Evolutionary conservation across 2,329 filamentous ascomycete species (phyloP).

Genomic region (Diaporthe eres): DNA sequence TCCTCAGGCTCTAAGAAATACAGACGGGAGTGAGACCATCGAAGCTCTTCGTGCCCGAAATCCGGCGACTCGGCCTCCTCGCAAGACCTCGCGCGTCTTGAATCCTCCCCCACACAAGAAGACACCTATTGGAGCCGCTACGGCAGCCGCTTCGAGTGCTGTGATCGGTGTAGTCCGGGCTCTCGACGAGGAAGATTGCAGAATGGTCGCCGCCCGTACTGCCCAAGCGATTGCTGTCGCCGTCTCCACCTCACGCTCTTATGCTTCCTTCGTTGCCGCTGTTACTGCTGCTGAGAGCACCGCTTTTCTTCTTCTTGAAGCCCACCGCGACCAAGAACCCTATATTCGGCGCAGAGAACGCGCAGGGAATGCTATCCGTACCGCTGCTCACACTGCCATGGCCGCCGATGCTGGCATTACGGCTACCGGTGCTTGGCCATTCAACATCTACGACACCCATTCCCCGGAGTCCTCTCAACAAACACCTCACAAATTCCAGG

Average conservation of each 20-base stretch:
- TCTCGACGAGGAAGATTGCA: background rate
- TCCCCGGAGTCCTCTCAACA: background rate
- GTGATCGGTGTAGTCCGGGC: background rate
- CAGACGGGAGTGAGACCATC: background rate
- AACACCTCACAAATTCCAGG: too few species aligned
- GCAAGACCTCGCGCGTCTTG: background rate
- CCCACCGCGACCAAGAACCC: too few species aligned
- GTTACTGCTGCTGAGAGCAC: background rate
- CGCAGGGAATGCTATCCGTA: too few species aligned
- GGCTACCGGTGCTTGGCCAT: background rate
- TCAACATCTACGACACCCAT: background rate
- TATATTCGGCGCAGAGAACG: too few species aligned
- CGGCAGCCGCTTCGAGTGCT: background rate
- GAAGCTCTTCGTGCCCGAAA: background rate
- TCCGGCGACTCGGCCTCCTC: background rate
- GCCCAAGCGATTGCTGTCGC: slow-evolving; percentile 2
- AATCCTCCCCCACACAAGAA: background rate
- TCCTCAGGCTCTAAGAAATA: background rate
- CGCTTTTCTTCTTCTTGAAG: background rate
- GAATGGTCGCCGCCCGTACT: background rate
- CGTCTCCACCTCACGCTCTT: background rate
- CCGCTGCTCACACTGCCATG: background rate
- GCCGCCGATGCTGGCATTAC: background rate
- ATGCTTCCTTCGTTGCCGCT: background rate
- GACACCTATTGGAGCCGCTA: background rate